These are phyloP conservation scores for Cercophora samala DNA, from an alignment of 495 filamentous ascomycete species.

Conservation along the genomic window DNA sequence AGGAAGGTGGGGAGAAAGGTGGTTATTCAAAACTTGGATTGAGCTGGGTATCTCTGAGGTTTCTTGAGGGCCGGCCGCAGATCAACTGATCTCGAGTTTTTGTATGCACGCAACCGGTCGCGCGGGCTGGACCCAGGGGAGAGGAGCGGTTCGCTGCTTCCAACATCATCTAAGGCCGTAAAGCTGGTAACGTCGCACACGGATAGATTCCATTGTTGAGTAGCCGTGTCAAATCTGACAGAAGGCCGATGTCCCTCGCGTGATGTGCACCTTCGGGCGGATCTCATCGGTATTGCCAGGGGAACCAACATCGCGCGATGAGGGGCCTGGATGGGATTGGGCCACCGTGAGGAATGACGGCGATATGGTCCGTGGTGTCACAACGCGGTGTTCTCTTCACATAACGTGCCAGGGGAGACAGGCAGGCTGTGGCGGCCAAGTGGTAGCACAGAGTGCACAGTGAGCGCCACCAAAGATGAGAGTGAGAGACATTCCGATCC, in stretches of 20 bases:
- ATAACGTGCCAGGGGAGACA: too few species aligned
- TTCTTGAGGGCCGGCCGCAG: not conserved
- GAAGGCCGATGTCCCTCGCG: not conserved
- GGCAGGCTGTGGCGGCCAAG: conserved; percentile 34
- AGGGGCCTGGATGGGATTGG: not conserved
- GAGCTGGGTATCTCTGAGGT: conserved; percentile 6
- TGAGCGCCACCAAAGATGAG: conserved; percentile 19
- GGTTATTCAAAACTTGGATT: conserved; percentile 3
- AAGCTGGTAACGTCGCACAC: conserved; percentile 21
- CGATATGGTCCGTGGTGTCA: conserved; percentile 9
- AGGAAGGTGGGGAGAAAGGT: not conserved
- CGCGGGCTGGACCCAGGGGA: not conserved
- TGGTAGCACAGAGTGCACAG: conserved; percentile 33
- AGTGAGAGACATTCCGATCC: conserved; percentile 6
- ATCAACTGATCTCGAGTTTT: conserved; percentile 11
- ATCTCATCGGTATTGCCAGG: conserved; percentile 11
- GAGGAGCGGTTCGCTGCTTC: conserved; percentile 4
- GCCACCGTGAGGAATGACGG: not conserved
- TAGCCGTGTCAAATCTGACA: conserved; percentile 17
- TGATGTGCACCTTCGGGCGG: not conserved
- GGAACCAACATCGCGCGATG: conserved; percentile 11
- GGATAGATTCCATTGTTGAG: conserved; percentile 10
- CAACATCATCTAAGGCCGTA: conserved; percentile 28
- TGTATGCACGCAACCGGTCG: conserved; percentile 20
- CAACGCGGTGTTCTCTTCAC: too few species aligned